Percentiles rank a stretch among this genome's conserved stretches.
These are phyloP conservation scores for Coniosporium tulheliwenetii DNA, from an alignment of 2,329 filamentous ascomycete genomes.

Conservation along the genomic window DNA sequence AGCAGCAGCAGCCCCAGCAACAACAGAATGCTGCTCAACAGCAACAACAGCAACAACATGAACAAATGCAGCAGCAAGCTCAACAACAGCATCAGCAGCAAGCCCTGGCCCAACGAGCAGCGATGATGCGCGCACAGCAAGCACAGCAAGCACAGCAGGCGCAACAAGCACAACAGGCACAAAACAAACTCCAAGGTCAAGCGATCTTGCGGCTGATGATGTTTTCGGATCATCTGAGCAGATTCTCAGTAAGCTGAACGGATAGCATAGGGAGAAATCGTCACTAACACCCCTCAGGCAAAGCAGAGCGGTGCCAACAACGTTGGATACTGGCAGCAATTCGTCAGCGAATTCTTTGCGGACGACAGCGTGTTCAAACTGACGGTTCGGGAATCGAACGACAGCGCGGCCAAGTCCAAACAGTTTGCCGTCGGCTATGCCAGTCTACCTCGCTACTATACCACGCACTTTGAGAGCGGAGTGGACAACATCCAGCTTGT, in stretches of 20 bases:
- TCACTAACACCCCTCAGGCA: not conserved
- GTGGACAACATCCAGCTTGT: constrained; percentile 76
- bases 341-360: constrained; percentile 73
- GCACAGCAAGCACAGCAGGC: constrained; percentile 6
- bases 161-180: constrained; percentile 9
- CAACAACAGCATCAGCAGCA: constrained; percentile 14
- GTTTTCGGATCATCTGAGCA: constrained; percentile 40
- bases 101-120: constrained; percentile 6
- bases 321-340: constrained; percentile 60
- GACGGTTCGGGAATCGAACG: constrained; percentile 38
- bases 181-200: constrained; percentile 9
- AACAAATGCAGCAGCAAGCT: constrained; percentile 9
- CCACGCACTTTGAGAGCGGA: constrained; percentile 75
- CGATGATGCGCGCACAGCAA: constrained; percentile 5
- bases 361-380: constrained; percentile 62
- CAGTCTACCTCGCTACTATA: constrained; percentile 75
- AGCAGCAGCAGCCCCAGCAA: constrained; percentile 9
- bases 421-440: constrained; percentile 75
- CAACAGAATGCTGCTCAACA: constrained; percentile 19
- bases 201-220: constrained; percentile 23
- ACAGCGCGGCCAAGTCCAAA: constrained; percentile 44
- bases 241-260: constrained; percentile 35
- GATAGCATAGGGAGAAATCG: not conserved
- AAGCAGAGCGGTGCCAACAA: constrained; percentile 45
- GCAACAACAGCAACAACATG: constrained; percentile 13